phyloP scores from a whole-genome alignment of 352 stramenopile species.

The Globisporangium iwayamae region DNA sequence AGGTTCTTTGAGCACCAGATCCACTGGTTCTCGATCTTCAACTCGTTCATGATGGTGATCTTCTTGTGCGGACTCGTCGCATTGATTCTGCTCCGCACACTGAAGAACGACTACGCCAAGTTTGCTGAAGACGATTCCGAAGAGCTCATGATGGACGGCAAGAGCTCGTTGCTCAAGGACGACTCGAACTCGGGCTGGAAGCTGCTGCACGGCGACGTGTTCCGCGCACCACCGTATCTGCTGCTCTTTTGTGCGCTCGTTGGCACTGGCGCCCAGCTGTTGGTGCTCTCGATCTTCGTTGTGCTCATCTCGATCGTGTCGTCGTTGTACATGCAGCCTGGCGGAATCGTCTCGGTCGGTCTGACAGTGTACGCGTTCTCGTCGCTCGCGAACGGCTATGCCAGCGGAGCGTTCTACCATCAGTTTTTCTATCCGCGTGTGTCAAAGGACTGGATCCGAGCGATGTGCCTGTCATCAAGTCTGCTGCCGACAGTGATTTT shows the following conservation, averaged over 20 bases:
- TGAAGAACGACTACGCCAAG: slow-evolving; percentile 93
- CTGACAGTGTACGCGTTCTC: slow-evolving; percentile 94
- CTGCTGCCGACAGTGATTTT: slow-evolving; percentile 79
- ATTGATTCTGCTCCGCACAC: slow-evolving; percentile 92
- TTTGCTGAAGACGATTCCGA: slow-evolving; percentile 87
- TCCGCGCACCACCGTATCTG: slow-evolving; percentile 91
- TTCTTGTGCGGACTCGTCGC: slow-evolving; percentile 93
- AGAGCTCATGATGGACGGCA: slow-evolving; percentile 81
- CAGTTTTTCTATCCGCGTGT: slow-evolving; percentile 91
- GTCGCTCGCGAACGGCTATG: slow-evolving; percentile 86
- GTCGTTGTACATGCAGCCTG: slow-evolving; percentile 95
- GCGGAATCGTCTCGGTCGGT: slow-evolving; percentile 94
- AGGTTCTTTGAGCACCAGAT: slow-evolving; percentile 99
- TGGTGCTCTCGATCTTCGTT: slow-evolving; percentile 91
- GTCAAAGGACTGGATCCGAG: slow-evolving; percentile 88
- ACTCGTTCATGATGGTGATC: slow-evolving; percentile 98
- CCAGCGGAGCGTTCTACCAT: slow-evolving; percentile 88
- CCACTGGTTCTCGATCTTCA: slow-evolving; percentile 98
- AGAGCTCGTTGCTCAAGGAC: slow-evolving; percentile 75
- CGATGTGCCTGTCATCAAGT: slow-evolving; percentile 80
- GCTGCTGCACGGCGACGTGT: slow-evolving; percentile 93
- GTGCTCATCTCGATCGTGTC: slow-evolving; percentile 96
- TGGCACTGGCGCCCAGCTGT: slow-evolving; percentile 94
- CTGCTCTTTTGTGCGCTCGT: slow-evolving; percentile 95
- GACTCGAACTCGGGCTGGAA: slow-evolving; percentile 94